phyloP scores from a whole-genome alignment of 768 basidiomycete genomes.

The Kwoniella newhampshirensis region DNA sequence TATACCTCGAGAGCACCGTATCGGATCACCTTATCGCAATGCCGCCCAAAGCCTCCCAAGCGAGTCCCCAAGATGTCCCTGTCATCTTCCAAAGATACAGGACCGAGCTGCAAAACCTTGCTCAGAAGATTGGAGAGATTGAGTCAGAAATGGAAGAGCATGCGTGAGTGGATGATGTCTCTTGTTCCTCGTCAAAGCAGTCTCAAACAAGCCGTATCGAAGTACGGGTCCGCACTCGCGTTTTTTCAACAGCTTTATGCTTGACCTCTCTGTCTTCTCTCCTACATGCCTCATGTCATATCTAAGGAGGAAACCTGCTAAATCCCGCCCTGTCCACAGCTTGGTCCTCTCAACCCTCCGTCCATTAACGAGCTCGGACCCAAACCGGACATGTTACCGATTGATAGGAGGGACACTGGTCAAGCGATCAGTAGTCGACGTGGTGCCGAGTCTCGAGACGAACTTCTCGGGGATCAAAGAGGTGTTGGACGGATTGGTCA shows the following conservation, averaged over 20 bases:
- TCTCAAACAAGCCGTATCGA: no score
- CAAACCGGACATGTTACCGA: conserved; percentile 91
- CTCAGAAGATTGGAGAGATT: conserved; percentile 91
- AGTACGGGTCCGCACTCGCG: no score
- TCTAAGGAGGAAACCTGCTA: no score
- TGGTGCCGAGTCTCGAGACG: conserved; percentile 84
- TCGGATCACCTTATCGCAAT: no score
- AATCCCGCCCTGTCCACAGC: conserved; percentile 55
- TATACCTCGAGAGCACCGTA: no score
- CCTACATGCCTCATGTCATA: neutral
- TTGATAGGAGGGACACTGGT: conserved; percentile 94
- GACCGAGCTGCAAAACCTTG: conserved; percentile 85
- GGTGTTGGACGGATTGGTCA: conserved; percentile 71
- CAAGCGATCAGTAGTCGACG: conserved; percentile 91
- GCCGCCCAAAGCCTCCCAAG: conserved; percentile 36
- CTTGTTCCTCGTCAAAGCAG: neutral
- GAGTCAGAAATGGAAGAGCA: conserved; percentile 97
- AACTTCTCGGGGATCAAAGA: conserved; percentile 67
- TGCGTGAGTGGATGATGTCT: conserved; percentile 60
- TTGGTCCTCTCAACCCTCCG: conserved; percentile 83
- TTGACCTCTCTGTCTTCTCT: neutral
- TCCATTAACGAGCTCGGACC: conserved; percentile 77
- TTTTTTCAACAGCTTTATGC: no score
- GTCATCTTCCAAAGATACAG: conserved; percentile 72
- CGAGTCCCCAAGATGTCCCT: conserved; percentile 41